Percentiles rank a stretch among this genome's conserved stretches.
Evolutionary conservation across 768 basidiomycete genomes (phyloP).

Genomic region (Phylloporus sp.): DNA sequence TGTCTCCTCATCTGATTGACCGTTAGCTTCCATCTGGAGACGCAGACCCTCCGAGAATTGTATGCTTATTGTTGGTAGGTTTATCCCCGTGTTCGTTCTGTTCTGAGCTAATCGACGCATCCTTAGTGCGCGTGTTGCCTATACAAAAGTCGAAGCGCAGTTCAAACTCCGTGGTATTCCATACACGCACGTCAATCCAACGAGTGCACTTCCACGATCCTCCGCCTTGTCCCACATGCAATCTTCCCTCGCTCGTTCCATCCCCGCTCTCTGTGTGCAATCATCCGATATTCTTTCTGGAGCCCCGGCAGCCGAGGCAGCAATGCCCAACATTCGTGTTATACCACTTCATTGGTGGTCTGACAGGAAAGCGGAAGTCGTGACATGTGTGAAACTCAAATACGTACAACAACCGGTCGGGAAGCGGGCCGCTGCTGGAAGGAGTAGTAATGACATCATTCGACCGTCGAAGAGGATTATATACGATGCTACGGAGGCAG

Average conservation of each 20-base stretch:
- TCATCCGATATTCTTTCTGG: slow-evolving; percentile 78
- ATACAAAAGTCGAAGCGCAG: slow-evolving; percentile 83
- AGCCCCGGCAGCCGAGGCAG: slow-evolving; percentile 84
- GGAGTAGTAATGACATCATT: slow-evolving; percentile 52
- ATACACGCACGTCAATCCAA: slow-evolving; percentile 69
- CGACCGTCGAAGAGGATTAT: slow-evolving; percentile 86
- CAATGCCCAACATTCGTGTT: slow-evolving; percentile 88
- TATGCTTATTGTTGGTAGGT: slow-evolving; percentile 85
- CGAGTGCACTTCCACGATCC: slow-evolving; percentile 36
- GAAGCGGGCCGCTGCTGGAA: slow-evolving; percentile 54
- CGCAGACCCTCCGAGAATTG: slow-evolving; percentile 68
- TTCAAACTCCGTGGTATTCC: slow-evolving; percentile 79
- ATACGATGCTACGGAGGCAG: slow-evolving; percentile 83
- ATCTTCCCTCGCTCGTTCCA: slow-evolving; percentile 69
- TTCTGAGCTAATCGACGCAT: neutral
- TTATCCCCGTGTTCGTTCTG: neutral
- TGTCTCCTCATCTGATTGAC: neutral
- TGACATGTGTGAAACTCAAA: slow-evolving; percentile 87
- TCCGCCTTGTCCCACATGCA: slow-evolving; percentile 55
- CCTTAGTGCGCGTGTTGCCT: slow-evolving; percentile 81
- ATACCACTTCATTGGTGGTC: slow-evolving; percentile 93
- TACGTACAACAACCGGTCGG: slow-evolving; percentile 86
- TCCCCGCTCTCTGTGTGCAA: slow-evolving; percentile 81
- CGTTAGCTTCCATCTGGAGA: slow-evolving; percentile 60
- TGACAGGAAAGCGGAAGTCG: slow-evolving; percentile 71